A percentile compares a stretch with the other conserved stretches of the same genome.
Evolutionary conservation across 108 stramenopile species (phyloP).

Genomic region (Stephanodiscus triporus): DNA sequence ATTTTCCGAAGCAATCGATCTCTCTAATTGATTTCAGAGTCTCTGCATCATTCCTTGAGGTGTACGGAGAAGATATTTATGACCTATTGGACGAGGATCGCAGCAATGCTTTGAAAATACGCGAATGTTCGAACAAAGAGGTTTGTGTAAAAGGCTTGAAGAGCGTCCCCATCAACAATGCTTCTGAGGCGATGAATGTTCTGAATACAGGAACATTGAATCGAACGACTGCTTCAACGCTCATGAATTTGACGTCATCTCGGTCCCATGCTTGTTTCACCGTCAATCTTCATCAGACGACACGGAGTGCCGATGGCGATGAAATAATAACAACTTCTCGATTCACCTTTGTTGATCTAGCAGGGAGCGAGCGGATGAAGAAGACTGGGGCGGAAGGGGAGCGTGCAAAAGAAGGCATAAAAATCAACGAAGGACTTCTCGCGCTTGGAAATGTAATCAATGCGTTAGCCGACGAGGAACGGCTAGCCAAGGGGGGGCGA

Average conservation of each 20-base stretch:
- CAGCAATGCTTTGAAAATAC: constrained; percentile 70
- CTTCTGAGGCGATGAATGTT: constrained; percentile 63
- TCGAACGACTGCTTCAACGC: constrained; percentile 89
- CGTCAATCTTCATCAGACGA: constrained; percentile 62
- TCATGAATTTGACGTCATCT: constrained; percentile 90
- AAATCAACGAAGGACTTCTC: constrained; percentile 95
- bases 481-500: constrained; percentile 64
- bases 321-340: constrained; percentile 73
- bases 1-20: background rate
- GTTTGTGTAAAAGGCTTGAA: constrained; percentile 55
- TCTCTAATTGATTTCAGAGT: constrained; percentile 63
- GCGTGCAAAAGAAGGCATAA: constrained; percentile 90
- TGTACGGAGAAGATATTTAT: constrained; percentile 94
- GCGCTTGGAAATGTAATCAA: constrained; percentile 98
- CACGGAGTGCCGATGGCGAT: constrained; percentile 52
- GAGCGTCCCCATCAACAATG: constrained; percentile 31
- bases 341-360: constrained; percentile 91
- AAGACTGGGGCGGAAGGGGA: constrained; percentile 92
- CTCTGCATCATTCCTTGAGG: constrained; percentile 91
- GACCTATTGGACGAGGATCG: constrained; percentile 82
- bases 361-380: constrained; percentile 94
- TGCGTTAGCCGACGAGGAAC: constrained; percentile 92
- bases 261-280: constrained; percentile 85
- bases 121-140: constrained; percentile 48
- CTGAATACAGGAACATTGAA: constrained; percentile 90